Evolutionary conservation across 805 yeast species (phyloP).

Genomic region (Candida vartiovaarae): DNA sequence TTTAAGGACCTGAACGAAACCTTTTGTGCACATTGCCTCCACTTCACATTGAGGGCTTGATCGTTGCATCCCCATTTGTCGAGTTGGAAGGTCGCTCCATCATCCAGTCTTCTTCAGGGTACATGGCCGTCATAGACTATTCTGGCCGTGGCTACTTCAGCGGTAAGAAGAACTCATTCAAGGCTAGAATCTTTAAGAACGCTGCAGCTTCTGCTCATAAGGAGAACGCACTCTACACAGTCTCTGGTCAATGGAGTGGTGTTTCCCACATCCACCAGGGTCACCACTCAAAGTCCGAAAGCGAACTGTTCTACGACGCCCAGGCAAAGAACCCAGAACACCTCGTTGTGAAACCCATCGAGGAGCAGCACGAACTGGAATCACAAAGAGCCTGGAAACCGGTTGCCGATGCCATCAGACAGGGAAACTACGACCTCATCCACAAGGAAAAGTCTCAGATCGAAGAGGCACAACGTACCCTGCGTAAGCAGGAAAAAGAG

Average conservation of each 20-base stretch:
- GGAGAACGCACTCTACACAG: slow-evolving; percentile 66
- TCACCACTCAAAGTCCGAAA: slow-evolving; percentile 35
- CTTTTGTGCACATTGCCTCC: slow-evolving; percentile 86
- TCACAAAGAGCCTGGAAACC: slow-evolving; percentile 83
- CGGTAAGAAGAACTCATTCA: slow-evolving; percentile 90
- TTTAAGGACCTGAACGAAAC: slow-evolving; percentile 56
- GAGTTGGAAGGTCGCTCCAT: slow-evolving; percentile 87
- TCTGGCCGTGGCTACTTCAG: slow-evolving; percentile 92
- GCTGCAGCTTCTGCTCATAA: slow-evolving; percentile 41
- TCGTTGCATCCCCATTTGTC: slow-evolving; percentile 88
- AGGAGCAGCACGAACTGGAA: slow-evolving; percentile 74
- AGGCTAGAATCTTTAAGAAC: slow-evolving; percentile 69
- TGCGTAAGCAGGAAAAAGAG: slow-evolving; percentile 66
- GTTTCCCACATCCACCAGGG: slow-evolving; percentile 59
- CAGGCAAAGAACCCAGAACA: slow-evolving; percentile 41
- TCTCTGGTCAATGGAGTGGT: slow-evolving; percentile 91
- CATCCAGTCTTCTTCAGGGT: slow-evolving; percentile 79
- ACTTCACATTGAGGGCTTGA: slow-evolving; percentile 87
- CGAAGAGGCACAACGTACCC: slow-evolving; percentile 80
- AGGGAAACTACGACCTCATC: slow-evolving; percentile 69
- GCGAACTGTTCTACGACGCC: slow-evolving; percentile 60
- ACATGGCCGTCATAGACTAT: slow-evolving; percentile 64
- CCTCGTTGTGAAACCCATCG: slow-evolving; percentile 71
- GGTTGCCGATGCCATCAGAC: slow-evolving; percentile 81
- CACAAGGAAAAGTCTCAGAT: slow-evolving; percentile 67